Evolutionary conservation across 2,329 filamentous ascomycete species (phyloP).

Genomic region (Huntiella bhutanensis): DNA sequence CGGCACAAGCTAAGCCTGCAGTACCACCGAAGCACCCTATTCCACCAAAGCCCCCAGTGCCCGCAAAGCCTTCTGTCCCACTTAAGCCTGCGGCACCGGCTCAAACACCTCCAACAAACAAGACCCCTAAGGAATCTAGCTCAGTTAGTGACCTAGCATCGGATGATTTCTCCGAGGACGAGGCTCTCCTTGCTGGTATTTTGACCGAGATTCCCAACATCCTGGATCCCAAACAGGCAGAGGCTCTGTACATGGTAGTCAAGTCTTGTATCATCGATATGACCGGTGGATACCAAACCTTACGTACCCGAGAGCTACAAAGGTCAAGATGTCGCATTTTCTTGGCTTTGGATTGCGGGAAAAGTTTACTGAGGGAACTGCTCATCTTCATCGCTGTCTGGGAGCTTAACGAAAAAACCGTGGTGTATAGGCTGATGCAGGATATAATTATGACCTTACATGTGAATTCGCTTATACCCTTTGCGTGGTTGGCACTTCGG

Average conservation of each 20-base stretch:
- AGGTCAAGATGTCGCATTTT: constrained; percentile 80
- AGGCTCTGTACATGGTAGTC: constrained; percentile 91
- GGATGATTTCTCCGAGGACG: constrained; percentile 48
- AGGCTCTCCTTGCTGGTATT: constrained; percentile 63
- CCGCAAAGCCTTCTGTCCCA: too few relatives aligned
- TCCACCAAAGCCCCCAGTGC: too few relatives aligned
- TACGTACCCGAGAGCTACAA: constrained; percentile 51
- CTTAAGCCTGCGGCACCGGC: too few relatives aligned
- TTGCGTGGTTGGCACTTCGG: constrained; percentile 76
- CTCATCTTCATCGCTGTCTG: constrained; percentile 93
- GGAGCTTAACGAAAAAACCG: constrained; percentile 82
- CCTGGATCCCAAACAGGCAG: constrained; percentile 82
- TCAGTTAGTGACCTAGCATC: constrained; percentile 27
- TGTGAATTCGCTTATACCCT: constrained; percentile 73
- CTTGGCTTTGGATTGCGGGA: constrained; percentile 72
- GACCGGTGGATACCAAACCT: constrained; percentile 26
- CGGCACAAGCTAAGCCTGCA: too few relatives aligned
- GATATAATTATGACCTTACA: constrained; percentile 91
- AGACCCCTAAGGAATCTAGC: constrained; percentile 9
- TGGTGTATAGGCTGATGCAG: constrained; percentile 91
- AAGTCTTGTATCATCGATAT: constrained; percentile 84
- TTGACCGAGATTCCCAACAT: constrained; percentile 90
- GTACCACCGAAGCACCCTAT: too few relatives aligned
- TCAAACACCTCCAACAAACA: too few relatives aligned
- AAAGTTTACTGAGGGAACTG: constrained; percentile 74